Evolutionary conservation across 192 early-diverging fungal species (phyloP), one percentile per base, ranked within the genome.

Genomic region (Gigaspora rosea): DNA sequence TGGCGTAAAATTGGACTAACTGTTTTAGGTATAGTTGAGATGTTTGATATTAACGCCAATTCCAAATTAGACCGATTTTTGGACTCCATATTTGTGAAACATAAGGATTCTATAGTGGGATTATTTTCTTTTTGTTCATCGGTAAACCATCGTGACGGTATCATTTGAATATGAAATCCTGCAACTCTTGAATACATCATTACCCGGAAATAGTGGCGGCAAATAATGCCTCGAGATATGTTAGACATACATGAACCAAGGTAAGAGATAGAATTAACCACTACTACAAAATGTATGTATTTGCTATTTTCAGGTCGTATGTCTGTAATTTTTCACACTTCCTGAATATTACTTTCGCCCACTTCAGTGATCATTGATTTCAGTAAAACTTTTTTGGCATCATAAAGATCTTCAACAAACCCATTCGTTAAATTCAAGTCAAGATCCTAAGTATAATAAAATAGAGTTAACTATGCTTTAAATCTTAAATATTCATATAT

Each of bases 181-280:
- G 48, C 22, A 68, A 16, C 9, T 41, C 15, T n/a, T 68, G 47
- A 49, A 47, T 8, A 22, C 20, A 68, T 68, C 22, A 68, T 68
- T 47, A 68, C 41, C 49, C 22, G 46, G 49, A 68, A 68, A 47
- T 68, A 68, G n/a, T 68, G 20, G 10, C 18, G 46, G 47, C 46
- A 68, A 49, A 68, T 68, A 68, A 68, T 68, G 15, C 61, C 61
- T 33, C 61, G 3, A 32, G 32, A 33, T 63, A 63, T 63, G 33
- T 63, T 63, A 13, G 61, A 63, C 33, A 63, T 71, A 56, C 13
- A 71, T 33, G 69, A 71, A 54, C 32, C 54, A 54, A 54, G 51
- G 33, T 71, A 71, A 27, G 51, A 71, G 33, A 71, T 71, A 71
- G 69, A 33, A 71, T 71, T 33, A 54, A 71, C 51, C 20, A 69